Percentiles rank a stretch among this genome's conserved stretches.
Conservation (phyloP, 345 rosid genomes). For the Heritiera littoralis region DNA sequence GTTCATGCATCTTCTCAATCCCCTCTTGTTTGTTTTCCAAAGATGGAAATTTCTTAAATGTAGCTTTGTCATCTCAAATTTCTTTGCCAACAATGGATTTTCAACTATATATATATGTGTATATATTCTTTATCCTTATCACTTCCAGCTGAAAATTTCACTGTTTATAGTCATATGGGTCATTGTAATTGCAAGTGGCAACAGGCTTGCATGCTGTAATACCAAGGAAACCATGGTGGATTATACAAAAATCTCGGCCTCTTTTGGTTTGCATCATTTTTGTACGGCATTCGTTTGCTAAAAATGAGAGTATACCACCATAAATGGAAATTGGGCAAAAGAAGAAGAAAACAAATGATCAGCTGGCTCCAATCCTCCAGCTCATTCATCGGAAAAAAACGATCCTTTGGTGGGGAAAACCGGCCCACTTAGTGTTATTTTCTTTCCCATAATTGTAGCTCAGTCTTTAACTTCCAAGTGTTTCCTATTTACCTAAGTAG, state of each 20-base stretch:
- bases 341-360: not conserved
- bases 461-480: not conserved
- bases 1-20: not conserved
- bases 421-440: not conserved
- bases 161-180: not conserved
- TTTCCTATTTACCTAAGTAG: no score
- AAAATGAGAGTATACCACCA: not conserved
- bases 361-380: slow-evolving; percentile 3
- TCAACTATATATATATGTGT: no score
- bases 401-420: not conserved
- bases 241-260: not conserved
- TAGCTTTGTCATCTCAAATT: not conserved
- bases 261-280: not conserved
- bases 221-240: not conserved
- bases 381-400: not conserved
- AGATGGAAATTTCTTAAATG: not conserved
- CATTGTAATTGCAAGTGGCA: not conserved
- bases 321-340: not conserved
- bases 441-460: not conserved
- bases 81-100: not conserved
- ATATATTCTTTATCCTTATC: slow-evolving; percentile 10
- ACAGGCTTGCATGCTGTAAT: not conserved
- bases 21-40: not conserved
- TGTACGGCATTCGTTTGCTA: not conserved
- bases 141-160: not conserved